A percentile compares a stretch with the other conserved stretches of the same genome.
Conservation (phyloP, 169 alveolate genomes). For the Plasmodium knowlesi region DNA sequence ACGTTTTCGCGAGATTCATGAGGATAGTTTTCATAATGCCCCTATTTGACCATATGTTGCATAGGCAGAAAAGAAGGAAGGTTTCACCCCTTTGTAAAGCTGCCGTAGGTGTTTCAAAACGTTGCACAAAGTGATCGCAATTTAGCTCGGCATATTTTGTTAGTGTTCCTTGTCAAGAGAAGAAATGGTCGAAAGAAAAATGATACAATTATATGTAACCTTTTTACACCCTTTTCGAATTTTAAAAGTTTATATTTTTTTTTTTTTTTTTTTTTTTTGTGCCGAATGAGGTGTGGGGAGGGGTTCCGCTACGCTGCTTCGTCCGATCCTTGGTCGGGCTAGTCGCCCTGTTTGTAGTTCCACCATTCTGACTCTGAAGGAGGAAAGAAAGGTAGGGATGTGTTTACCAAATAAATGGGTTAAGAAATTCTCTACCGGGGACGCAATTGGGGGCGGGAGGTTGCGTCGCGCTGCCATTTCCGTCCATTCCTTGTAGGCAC, state of each 20-base stretch:
- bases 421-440: neutral
- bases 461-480: neutral
- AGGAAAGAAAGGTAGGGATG: neutral
- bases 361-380: slow-evolving; percentile 57
- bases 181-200: neutral
- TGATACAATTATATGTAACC: neutral
- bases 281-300: neutral
- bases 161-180: neutral
- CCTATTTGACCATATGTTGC: neutral
- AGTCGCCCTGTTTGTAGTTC: slow-evolving; percentile 31
- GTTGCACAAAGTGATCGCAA: neutral
- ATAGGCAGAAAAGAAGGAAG: neutral
- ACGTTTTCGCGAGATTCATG: neutral
- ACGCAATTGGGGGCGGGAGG: neutral
- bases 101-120: neutral
- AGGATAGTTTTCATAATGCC: neutral
- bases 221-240: neutral
- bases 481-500: neutral
- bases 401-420: neutral
- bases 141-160: neutral
- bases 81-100: neutral
- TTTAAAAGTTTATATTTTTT: too few relatives aligned
- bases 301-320: neutral
- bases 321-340: neutral
- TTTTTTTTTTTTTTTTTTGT: too few relatives aligned